Conservation (phyloP, 805 yeast genomes). For the Helenozyma baotianmanensis region DNA sequence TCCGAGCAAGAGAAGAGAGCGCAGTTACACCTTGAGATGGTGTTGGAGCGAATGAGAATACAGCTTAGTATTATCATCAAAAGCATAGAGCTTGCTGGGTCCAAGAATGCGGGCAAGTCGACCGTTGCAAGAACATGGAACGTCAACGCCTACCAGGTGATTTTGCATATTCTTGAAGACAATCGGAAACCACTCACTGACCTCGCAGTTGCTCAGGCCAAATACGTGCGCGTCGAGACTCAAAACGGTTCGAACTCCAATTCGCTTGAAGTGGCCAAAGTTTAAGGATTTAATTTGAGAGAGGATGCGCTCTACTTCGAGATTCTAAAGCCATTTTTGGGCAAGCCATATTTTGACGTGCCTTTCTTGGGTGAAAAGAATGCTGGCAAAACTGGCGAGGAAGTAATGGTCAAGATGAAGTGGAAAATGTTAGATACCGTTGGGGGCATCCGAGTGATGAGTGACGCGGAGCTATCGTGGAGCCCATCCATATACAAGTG, state of each 20-base stretch:
- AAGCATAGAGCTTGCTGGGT: conserved; percentile 9
- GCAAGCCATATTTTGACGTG: too few relatives aligned
- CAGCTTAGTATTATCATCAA: conserved; percentile 32
- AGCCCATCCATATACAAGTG: conserved; percentile 66
- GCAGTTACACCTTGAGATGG: conserved; percentile 24
- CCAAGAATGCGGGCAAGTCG: conserved; percentile 5
- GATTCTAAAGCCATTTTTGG: conserved; percentile 50
- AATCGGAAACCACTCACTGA: conserved; percentile 63
- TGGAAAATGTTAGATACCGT: conserved; percentile 87
- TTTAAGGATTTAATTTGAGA: conserved; percentile 68
- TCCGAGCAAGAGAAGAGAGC: conserved; percentile 18
- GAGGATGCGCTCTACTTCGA: conserved; percentile 62
- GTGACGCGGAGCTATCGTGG: conserved; percentile 54
- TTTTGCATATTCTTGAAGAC: conserved; percentile 64
- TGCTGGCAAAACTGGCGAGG: conserved; percentile 10
- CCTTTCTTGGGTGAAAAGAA: too few relatives aligned
- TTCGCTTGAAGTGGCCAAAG: conserved; percentile 49
- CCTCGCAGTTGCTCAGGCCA: conserved; percentile 57
- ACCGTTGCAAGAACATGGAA: conserved; percentile 11
- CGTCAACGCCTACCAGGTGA: conserved; percentile 54
- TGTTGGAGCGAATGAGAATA: conserved; percentile 27
- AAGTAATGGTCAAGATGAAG: conserved; percentile 22
- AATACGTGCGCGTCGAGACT: conserved; percentile 57
- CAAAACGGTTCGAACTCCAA: conserved; percentile 67
- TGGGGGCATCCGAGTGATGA: conserved; percentile 83